These are phyloP conservation scores for Ganoderma boninense DNA, from an alignment of 1,284 basidiomycete genomes.

Conservation along the genomic window DNA sequence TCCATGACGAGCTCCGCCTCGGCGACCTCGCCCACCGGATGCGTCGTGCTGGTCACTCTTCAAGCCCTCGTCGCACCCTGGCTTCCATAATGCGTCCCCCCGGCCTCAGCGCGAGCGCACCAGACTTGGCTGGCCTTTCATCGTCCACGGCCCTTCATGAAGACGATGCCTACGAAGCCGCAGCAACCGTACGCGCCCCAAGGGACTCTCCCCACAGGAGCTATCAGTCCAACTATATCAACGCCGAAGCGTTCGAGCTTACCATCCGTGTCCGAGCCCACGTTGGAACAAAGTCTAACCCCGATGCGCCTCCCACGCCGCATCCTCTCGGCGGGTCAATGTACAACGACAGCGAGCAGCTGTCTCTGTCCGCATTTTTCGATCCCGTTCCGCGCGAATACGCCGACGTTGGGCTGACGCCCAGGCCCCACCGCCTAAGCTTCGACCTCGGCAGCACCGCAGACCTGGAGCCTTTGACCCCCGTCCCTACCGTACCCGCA, in stretches of 20 bases:
- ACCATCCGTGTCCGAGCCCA: not conserved
- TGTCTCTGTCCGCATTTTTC: constrained; percentile 10
- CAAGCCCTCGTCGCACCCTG: not conserved
- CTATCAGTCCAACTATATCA: too few species aligned
- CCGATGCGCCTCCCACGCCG: not conserved
- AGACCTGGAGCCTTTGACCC: not conserved
- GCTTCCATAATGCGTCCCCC: not conserved
- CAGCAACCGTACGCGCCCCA: not conserved
- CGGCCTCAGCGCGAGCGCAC: not conserved
- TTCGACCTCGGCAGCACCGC: not conserved
- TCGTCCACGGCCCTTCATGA: not conserved
- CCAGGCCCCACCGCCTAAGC: constrained; percentile 4
- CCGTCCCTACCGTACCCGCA: not conserved
- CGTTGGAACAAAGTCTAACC: not conserved
- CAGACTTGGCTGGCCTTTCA: not conserved
- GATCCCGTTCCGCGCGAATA: constrained; percentile 7
- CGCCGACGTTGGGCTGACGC: not conserved
- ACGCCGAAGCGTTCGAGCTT: not conserved
- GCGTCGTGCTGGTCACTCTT: not conserved
- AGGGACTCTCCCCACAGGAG: not conserved
- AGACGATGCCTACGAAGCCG: not conserved
- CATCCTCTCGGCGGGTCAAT: not conserved
- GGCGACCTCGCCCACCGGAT: not conserved
- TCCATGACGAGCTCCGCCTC: not conserved
- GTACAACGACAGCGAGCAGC: constrained; percentile 6